Evolutionary conservation across 768 basidiomycete genomes (phyloP).

Genomic region (Auricularia heimuer): DNA sequence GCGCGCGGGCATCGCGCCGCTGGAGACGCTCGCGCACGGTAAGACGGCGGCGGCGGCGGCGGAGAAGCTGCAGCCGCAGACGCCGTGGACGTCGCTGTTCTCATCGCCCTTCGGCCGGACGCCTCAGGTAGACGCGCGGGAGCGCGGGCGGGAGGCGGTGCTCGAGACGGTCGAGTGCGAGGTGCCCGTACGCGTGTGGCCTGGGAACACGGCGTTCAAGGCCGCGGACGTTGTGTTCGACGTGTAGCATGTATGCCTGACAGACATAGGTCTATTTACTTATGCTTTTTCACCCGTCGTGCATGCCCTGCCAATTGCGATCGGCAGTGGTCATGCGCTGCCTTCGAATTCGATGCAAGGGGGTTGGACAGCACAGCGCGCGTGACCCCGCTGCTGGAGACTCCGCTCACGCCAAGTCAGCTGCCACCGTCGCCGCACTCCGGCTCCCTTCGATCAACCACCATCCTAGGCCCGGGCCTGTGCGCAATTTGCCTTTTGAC

Average conservation of each 20-base stretch:
- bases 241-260: slow-evolving; percentile 28
- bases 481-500: too few species aligned
- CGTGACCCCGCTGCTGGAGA: not conserved
- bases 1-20: slow-evolving; percentile 45
- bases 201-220: slow-evolving; percentile 82
- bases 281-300: too few species aligned
- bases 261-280: too few species aligned
- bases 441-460: not conserved
- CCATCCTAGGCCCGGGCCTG: not conserved
- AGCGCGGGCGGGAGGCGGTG: slow-evolving; percentile 55
- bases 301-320: not conserved
- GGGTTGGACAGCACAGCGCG: not conserved
- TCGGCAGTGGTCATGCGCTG: not conserved
- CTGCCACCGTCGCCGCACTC: not conserved
- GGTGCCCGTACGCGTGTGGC: slow-evolving; percentile 80
- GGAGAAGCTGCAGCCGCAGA: not conserved
- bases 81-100: not conserved
- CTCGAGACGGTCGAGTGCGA: slow-evolving; percentile 92
- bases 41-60: not conserved
- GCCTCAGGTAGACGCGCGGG: slow-evolving; percentile 23
- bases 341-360: not conserved
- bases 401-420: not conserved
- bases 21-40: slow-evolving; percentile 10
- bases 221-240: slow-evolving; percentile 71
- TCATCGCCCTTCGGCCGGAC: not conserved